Percentiles rank a stretch among this genome's conserved stretches.
phyloP scores from a whole-genome alignment of 2,329 filamentous ascomycete species.

The Cryphonectria nitschkei region DNA sequence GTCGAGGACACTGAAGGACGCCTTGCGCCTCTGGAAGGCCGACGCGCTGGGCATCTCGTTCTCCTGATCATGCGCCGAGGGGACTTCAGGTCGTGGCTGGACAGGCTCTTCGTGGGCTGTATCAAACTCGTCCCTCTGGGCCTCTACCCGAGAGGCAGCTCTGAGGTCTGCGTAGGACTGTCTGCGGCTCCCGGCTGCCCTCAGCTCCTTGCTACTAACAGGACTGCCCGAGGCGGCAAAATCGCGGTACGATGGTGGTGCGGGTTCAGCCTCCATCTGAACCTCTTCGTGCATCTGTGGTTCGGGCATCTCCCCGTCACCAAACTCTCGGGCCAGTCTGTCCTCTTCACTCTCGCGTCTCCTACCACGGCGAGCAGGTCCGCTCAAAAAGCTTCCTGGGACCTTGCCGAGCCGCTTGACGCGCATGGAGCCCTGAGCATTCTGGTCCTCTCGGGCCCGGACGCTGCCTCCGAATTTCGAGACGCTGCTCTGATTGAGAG shows the following conservation, averaged over 20 bases:
- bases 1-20: conserved; percentile 47
- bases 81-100: conserved; percentile 54
- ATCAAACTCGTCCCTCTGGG: conserved; percentile 38
- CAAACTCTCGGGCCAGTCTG: conserved; percentile 36
- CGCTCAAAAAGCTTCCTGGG: conserved; percentile 77
- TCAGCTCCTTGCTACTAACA: conserved; percentile 51
- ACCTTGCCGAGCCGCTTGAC: conserved; percentile 77
- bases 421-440: conserved; percentile 73
- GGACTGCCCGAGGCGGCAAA: conserved; percentile 63
- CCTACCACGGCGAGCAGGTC: conserved; percentile 76
- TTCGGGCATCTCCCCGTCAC: conserved; percentile 49
- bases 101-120: conserved; percentile 39
- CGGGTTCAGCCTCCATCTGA: conserved; percentile 41
- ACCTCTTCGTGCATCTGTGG: conserved; percentile 43
- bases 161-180: conserved; percentile 43
- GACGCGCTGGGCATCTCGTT: conserved; percentile 69
- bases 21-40: conserved; percentile 67
- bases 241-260: conserved; percentile 49
- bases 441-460: conserved; percentile 63
- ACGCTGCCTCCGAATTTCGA: conserved; percentile 57
- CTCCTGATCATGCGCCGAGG: conserved; percentile 76
- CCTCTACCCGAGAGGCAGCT: conserved; percentile 39
- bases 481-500: conserved; percentile 54
- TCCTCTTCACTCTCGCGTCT: conserved; percentile 70
- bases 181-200: conserved; percentile 45